phyloP scores from a whole-genome alignment of 2,329 filamentous ascomycete genomes.

The Myriosclerotinia scirpicola region DNA sequence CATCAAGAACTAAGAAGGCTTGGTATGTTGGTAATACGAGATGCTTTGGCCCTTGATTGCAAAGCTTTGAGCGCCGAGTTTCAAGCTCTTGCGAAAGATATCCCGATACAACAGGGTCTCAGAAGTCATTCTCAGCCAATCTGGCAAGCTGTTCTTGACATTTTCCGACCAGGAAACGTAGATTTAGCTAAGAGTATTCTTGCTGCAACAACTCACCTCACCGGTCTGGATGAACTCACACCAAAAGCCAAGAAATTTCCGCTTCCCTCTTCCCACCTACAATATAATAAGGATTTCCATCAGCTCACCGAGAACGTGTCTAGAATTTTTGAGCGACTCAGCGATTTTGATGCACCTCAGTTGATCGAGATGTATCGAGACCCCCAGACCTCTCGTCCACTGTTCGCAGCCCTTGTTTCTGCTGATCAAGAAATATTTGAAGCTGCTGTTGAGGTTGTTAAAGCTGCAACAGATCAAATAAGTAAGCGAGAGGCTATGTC shows the following conservation, averaged over 20 bases:
- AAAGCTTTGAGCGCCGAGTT: constrained; percentile 69
- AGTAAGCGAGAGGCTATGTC: constrained; percentile 52
- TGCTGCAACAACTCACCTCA: constrained; percentile 57
- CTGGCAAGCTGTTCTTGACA: constrained; percentile 74
- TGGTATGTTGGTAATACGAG: constrained; percentile 64
- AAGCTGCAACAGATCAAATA: constrained; percentile 71
- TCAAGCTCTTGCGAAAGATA: constrained; percentile 60
- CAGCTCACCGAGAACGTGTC: constrained; percentile 64
- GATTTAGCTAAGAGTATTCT: constrained; percentile 74
- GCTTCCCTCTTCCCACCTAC: constrained; percentile 57
- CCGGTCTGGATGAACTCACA: constrained; percentile 71
- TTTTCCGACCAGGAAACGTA: constrained; percentile 65
- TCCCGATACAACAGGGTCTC: constrained; percentile 64
- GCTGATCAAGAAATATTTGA: constrained; percentile 77
- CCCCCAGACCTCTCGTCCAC: constrained; percentile 65
- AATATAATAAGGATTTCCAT: constrained; percentile 75
- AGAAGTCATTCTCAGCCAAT: constrained; percentile 71
- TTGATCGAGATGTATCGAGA: constrained; percentile 69
- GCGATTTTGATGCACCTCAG: constrained; percentile 70
- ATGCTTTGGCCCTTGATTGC: constrained; percentile 68
- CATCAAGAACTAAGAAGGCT: constrained; percentile 52
- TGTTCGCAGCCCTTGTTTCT: constrained; percentile 79
- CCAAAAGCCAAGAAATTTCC: constrained; percentile 39
- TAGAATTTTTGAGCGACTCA: constrained; percentile 73
- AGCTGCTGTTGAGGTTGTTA: constrained; percentile 78